Evolutionary conservation across 2,329 filamentous ascomycete species (phyloP), one percentile per base, ranked within the genome.

Genomic region (Leptosphaerulina australis): DNA sequence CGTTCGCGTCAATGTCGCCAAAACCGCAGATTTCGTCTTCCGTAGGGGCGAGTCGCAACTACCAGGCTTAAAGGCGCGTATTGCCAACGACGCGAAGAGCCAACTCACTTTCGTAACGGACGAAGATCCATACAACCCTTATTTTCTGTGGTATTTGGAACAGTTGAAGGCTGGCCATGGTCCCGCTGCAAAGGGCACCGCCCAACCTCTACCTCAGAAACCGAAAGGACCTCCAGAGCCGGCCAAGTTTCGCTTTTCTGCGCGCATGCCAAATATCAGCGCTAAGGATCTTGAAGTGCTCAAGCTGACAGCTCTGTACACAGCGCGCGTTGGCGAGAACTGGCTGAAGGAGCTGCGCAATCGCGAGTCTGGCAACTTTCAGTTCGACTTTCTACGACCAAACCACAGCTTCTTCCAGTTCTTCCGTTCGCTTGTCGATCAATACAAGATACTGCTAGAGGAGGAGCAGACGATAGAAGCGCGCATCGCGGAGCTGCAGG

Each of bases 351-450:
- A 88, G 45, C 78, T 99, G 56, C 90, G 89, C 18, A 93, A 96
- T 75, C 85, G 90, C 59, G 93, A 99, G 77, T 83, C 88, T 14
- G 84, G 88, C 67, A 97, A 97, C 74, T 91, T 87, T 60, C 93
- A 99, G 71, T 99, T 97, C 72, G 91, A 97, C 74, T 99, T 99
- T 69, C 80, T 99, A 44, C 87, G 93, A 44, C 91, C 92, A 12
- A 95, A 96, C 67, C 94, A 99, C 78, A 96, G 90, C 66, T 87
- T 97, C 56, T 91, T 97, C 77, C 92, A 93, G 71, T 97, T 94
- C 77, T 97, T 97, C 74, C 90, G 91, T 62, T 85, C 92, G 58
- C 81, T 96, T 52, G 86, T 97, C 53, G 93, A 97, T 62, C 94
- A 99, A 71, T 97, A 97, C 73, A 88, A 88, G n/a, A 81, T 87